These are phyloP conservation scores for Chrysopogon serrulatus DNA, from an alignment of 176 grass and related monocot genomes.

Conservation along the genomic window DNA sequence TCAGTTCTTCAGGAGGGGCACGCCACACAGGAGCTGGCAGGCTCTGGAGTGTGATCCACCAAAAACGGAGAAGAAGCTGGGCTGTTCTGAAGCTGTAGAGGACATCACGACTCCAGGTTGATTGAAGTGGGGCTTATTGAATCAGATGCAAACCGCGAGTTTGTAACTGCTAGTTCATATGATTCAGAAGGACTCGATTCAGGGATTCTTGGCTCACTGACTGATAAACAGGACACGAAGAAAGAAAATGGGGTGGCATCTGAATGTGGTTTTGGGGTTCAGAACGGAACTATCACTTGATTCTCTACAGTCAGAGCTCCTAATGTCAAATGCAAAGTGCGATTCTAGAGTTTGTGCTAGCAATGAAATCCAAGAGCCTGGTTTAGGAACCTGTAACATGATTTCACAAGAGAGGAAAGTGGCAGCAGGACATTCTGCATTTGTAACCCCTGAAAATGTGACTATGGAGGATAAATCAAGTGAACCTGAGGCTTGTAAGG, in stretches of 20 bases:
- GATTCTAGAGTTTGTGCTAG: background rate
- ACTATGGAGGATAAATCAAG: background rate
- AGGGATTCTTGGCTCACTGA: background rate
- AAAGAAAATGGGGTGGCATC: background rate
- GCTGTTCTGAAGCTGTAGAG: background rate
- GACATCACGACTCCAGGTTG: background rate
- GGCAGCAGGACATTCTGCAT: background rate
- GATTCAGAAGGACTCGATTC: background rate
- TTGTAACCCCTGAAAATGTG: background rate
- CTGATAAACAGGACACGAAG: background rate
- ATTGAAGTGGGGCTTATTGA: background rate
- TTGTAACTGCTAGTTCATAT: background rate
- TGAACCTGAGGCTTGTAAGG: background rate
- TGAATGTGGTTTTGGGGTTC: background rate
- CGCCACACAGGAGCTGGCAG: background rate
- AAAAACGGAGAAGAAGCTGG: background rate
- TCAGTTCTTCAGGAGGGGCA: background rate
- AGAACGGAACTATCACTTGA: background rate
- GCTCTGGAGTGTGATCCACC: background rate
- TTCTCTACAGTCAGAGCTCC: background rate
- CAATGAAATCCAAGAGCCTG: constrained; percentile 1
- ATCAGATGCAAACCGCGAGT: background rate
- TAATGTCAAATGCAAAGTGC: background rate
- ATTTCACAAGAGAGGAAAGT: constrained; percentile 28
- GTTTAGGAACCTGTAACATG: background rate